These are phyloP conservation scores for Talaromyces sp. DNA, from an alignment of 2,329 filamentous ascomycete species.

Conservation along the genomic window DNA sequence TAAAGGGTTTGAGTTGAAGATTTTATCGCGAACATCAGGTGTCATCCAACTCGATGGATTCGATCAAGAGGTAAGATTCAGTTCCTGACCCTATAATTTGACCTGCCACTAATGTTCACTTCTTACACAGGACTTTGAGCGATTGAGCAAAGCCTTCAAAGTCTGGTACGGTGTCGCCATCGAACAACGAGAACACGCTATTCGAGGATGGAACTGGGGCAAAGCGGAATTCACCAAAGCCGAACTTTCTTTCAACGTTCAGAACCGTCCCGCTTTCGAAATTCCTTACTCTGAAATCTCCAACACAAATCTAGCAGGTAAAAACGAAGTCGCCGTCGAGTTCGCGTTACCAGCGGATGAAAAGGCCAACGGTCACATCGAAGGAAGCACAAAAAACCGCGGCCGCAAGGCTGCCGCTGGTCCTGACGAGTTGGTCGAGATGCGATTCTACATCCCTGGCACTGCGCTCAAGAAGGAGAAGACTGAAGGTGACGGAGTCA, in stretches of 20 bases:
- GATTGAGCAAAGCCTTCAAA: slow-evolving; percentile 89
- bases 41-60: slow-evolving; percentile 95
- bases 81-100: not conserved
- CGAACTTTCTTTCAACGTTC: slow-evolving; percentile 93
- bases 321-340: slow-evolving; percentile 96
- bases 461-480: slow-evolving; percentile 71
- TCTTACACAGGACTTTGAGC: slow-evolving; percentile 70
- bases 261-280: slow-evolving; percentile 94
- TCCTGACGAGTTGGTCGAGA: slow-evolving; percentile 91
- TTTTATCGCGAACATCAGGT: slow-evolving; percentile 76
- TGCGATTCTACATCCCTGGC: slow-evolving; percentile 97
- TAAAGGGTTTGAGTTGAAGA: slow-evolving; percentile 90
- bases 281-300: slow-evolving; percentile 96
- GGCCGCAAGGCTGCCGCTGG: slow-evolving; percentile 88
- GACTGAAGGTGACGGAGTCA: slow-evolving; percentile 56
- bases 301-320: slow-evolving; percentile 95
- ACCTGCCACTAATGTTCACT: not conserved
- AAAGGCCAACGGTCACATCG: slow-evolving; percentile 68
- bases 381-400: slow-evolving; percentile 65
- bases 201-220: slow-evolving; percentile 99
- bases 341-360: slow-evolving; percentile 74
- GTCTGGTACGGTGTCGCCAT: slow-evolving; percentile 95
- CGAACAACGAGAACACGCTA: slow-evolving; percentile 87
- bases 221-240: slow-evolving; percentile 96
- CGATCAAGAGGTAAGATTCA: slow-evolving; percentile 67